Evolutionary conservation across 2,329 filamentous ascomycete genomes (phyloP).

Genomic region (Ophioceras dolichostomum): DNA sequence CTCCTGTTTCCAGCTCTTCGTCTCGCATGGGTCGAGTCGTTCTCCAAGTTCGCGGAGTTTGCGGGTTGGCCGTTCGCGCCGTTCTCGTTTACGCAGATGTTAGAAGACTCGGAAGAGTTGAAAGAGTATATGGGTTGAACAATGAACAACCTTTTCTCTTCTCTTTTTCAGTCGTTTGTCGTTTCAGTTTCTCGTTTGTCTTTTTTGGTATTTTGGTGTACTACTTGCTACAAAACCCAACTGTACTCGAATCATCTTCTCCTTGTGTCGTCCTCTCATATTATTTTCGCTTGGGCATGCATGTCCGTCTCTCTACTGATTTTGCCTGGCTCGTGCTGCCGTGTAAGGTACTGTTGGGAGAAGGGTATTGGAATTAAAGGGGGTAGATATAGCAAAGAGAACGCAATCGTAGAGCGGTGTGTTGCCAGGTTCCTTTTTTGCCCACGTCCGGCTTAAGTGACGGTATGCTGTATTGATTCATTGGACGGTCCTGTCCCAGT

Average conservation of each 20-base stretch:
- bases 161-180: constrained; percentile 3
- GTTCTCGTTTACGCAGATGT: constrained; percentile 72
- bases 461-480: no score
- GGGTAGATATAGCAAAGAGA: no score
- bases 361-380: no score
- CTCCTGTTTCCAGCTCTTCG: constrained; percentile 36
- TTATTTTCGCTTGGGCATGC: background rate
- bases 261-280: no score
- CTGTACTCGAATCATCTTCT: no score
- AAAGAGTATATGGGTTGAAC: constrained; percentile 39
- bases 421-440: no score
- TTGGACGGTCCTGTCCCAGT: no score
- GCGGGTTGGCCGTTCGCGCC: constrained; percentile 78
- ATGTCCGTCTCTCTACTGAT: background rate
- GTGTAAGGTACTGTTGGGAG: background rate
- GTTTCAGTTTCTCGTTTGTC: no score
- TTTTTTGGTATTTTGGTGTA: constrained; percentile 2
- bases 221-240: no score
- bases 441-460: no score
- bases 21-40: constrained; percentile 93
- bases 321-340: background rate
- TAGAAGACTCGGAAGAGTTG: constrained; percentile 68
- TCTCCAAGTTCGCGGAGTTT: constrained; percentile 95
- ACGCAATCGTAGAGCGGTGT: no score
- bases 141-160: background rate